Base-by-base conservation (phyloP, 345 rosid species). In the Linum usitatissimum region DNA sequence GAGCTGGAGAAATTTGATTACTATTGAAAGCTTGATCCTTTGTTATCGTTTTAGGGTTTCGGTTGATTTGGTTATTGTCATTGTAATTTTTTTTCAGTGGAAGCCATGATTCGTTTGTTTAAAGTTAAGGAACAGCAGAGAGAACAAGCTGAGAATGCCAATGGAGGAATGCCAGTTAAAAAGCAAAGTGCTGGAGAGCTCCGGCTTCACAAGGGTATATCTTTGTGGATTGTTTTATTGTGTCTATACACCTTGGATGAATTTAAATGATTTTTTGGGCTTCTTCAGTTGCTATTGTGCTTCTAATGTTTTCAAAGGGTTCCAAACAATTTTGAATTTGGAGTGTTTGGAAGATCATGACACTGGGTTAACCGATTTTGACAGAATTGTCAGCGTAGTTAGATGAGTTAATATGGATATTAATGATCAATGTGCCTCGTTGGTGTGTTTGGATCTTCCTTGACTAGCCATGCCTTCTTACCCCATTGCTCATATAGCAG, bases 41-140 rank as follows among this genome's bases (percentile, higher is more conserved):
- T 40, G 48, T 40, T 2, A 6, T 6, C 2, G 4, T 45, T 10
- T 13, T 45, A 3, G 38, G 51, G 15, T 45, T 45, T 45, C 10
- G 51, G 51, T 5, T 45, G 15, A 45, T 45, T 45, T 45, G 51
- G 17, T 45, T 15, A 45, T 12, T 15, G 10, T 34, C 55, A 10
- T 1, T 0, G 48, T 9, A 12, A 19, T 4, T 55, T n/a, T 18
- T 39, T 12, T 67, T 30, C 53, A 63, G 28, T 59, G 60, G 87
- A 77, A 76, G 73, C 66, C 55, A 83, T 90, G 97, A 90, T 90
- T 76, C 79, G 85, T 64, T 73, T 87, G 19, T 85, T 87, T 68
- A 90, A 85, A 82, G 88, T 87, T 17, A 87, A 87, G 80, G 92
- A 90, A 60, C 82, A 85, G 79, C 92, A 87, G 82, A 90, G 78